Evolutionary conservation across 495 filamentous ascomycete genomes (phyloP), one percentile per base, ranked within the genome.

Genomic region (Penicillium riverlandense): DNA sequence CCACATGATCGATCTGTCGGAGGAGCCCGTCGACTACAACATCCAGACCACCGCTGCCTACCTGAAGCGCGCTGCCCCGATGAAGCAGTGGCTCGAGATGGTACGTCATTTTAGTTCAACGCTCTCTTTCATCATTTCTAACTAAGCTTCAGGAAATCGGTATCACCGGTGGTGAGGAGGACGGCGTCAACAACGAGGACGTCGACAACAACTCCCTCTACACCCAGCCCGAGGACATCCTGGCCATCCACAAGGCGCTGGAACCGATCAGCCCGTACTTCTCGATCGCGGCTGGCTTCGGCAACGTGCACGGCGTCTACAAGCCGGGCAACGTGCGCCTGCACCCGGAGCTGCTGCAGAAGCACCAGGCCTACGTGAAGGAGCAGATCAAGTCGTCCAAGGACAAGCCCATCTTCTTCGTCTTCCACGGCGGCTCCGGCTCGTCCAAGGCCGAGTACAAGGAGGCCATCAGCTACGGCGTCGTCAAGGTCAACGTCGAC

Each of bases 1-100:
- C 55, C 92, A 99, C 79, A 97, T 99, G 92, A 95, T 99, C 57
- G 92, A 98, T 69, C 63, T 98, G 58, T 83, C 79, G 30, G 91
- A 96, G 76, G 92, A 97, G 74, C 62, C 74, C 28, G 82, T 95
- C 41, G 80, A 91, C 31, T 82, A 75, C 65, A 99, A 99, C 81
- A 91, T 99, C 57, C 52, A 80, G 49, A 95, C 88, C 55, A 96
- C 90, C 45, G 85, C 83, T 59, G 78, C 83, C 59, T 96, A 97
- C 76, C 76, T 96, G 32, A 84, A 95, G 79, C 82, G 90, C 49
- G 86, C 83, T 50, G 85, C 86, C 33, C 88, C 90, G 43, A 86
- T 96, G 88, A 95, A 95, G 75, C 88, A 96, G 66, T 99, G 88
- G 87, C 79, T 99, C 43, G 92, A 99, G 78, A 99, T 97, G 92